A percentile compares a stretch with the other conserved stretches of the same genome.
Conservation (phyloP, 495 filamentous ascomycete genomes). For the Talaromyces ruber region DNA sequence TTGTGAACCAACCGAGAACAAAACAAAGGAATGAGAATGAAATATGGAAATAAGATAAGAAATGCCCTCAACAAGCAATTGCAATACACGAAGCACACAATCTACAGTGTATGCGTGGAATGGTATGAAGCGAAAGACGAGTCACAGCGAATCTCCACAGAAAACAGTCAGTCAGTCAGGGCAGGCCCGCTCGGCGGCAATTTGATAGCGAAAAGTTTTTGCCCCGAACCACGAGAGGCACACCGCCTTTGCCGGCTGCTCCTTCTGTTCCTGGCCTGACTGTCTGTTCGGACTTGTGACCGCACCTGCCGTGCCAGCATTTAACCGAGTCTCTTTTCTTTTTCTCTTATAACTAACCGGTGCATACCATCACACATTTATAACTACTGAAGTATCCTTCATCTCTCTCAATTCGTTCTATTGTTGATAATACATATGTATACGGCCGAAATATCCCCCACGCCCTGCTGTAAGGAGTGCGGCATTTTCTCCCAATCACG, state of each 20-base stretch:
- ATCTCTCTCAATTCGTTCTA: neutral
- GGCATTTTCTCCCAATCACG: neutral
- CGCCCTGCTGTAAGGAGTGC: neutral
- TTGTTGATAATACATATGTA: neutral
- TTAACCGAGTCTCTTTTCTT: neutral
- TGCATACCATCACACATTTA: neutral
- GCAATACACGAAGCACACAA: neutral
- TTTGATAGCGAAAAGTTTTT: neutral
- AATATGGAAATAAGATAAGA: neutral
- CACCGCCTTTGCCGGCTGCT: neutral
- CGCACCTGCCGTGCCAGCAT: neutral
- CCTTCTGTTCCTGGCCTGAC: neutral
- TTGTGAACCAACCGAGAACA: neutral
- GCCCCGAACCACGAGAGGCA: neutral
- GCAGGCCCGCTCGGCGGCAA: conserved; percentile 2
- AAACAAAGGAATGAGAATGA: neutral
- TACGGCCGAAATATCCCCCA: neutral
- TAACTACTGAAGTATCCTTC: neutral
- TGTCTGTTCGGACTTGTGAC: neutral
- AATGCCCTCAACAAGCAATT: neutral
- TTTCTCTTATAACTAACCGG: neutral
- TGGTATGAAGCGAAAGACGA: neutral
- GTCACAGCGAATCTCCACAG: neutral
- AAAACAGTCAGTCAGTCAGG: neutral
- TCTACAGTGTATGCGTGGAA: neutral